phyloP scores from a whole-genome alignment of 2,329 filamentous ascomycete species.

The Trichoderma oligosporum region DNA sequence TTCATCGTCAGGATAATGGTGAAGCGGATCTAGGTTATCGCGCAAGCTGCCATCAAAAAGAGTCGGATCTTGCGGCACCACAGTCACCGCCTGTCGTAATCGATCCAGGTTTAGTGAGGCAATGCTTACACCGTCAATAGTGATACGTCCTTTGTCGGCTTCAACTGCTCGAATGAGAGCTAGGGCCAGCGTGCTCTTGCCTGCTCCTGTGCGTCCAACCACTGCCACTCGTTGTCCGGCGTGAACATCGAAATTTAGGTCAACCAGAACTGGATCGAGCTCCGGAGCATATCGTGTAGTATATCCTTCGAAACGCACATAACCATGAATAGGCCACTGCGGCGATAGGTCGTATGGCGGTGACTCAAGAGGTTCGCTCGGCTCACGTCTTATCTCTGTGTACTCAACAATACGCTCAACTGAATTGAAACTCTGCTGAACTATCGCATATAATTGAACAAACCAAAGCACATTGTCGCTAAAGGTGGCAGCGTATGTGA shows the following conservation, averaged over 20 bases:
- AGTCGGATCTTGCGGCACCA: conserved; percentile 86
- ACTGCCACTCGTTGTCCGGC: conserved; percentile 89
- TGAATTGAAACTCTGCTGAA: conserved; percentile 61
- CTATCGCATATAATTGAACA: conserved; percentile 68
- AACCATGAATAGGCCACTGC: conserved; percentile 70
- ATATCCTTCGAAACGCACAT: conserved; percentile 76
- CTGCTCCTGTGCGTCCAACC: conserved; percentile 84
- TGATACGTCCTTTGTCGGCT: conserved; percentile 58
- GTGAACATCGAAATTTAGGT: conserved; percentile 73
- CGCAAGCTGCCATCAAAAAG: conserved; percentile 82
- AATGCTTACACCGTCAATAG: conserved; percentile 80
- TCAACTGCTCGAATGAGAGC: conserved; percentile 25
- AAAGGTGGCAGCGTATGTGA: conserved; percentile 63
- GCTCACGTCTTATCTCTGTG: not conserved
- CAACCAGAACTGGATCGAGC: conserved; percentile 72
- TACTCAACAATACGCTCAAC: conserved; percentile 66
- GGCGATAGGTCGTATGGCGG: not conserved
- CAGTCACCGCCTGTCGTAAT: conserved; percentile 79
- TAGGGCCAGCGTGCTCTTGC: conserved; percentile 55
- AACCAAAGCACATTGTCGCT: conserved; percentile 62
- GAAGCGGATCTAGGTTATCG: conserved; percentile 81
- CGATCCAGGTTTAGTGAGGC: conserved; percentile 76
- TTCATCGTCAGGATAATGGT: conserved; percentile 37
- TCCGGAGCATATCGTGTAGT: conserved; percentile 76
- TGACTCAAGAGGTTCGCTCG: not conserved